Percentiles rank a stretch among this genome's conserved stretches.
Conservation (phyloP, 331 rosid genomes). For the Prunus yedoensis region DNA sequence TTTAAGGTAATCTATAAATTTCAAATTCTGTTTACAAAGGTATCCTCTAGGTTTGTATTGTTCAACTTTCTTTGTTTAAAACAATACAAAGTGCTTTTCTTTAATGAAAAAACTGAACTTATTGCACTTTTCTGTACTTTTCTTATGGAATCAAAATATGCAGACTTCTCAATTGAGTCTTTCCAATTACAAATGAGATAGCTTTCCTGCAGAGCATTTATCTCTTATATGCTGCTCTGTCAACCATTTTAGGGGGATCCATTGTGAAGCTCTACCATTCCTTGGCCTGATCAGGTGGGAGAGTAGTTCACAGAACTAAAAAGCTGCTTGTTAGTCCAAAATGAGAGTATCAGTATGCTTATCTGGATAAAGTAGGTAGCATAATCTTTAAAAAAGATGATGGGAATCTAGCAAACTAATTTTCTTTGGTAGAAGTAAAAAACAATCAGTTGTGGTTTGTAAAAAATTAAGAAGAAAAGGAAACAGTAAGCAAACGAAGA, state of each 20-base stretch:
- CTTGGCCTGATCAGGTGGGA: background rate
- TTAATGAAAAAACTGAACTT: background rate
- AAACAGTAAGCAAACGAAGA: background rate
- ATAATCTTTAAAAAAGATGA: background rate
- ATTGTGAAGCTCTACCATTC: background rate
- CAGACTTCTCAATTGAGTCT: constrained; percentile 3
- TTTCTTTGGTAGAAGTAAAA: background rate
- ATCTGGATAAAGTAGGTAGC: background rate
- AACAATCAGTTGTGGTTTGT: background rate
- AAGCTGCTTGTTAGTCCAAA: background rate
- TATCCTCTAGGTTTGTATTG: background rate
- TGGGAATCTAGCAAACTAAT: background rate
- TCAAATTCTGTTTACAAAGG: background rate
- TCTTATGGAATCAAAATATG: background rate
- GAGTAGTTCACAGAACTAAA: background rate
- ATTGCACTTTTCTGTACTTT: background rate
- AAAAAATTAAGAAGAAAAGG: too few relatives aligned
- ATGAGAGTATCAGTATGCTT: background rate
- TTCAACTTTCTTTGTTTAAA: background rate
- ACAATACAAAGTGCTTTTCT: background rate
- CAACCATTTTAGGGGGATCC: background rate
- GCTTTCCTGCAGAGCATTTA: background rate
- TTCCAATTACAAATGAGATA: background rate
- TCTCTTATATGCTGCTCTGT: background rate
- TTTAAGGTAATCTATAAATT: too few relatives aligned